Percentiles rank a stretch among this genome's conserved stretches.
These are phyloP conservation scores for Neurospora sp. DNA, from an alignment of 495 filamentous ascomycete species.

Conservation along the genomic window DNA sequence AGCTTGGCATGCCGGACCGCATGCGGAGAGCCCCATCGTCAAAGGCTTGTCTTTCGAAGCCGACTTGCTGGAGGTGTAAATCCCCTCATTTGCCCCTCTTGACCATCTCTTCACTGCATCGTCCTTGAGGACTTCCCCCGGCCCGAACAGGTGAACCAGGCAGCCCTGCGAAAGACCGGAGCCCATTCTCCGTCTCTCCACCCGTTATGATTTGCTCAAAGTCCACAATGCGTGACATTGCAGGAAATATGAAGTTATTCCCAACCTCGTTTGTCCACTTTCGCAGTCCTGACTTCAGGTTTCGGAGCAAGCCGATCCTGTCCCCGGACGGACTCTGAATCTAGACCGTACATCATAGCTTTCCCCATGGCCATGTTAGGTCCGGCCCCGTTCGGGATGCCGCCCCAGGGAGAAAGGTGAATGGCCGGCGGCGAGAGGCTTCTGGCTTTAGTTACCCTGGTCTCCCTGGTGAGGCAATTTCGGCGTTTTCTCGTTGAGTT, in stretches of 20 bases:
- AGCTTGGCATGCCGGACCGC: neutral
- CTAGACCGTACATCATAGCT: neutral
- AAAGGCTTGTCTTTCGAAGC: neutral
- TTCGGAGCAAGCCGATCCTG: neutral
- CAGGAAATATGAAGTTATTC: neutral
- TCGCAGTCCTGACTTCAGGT: neutral
- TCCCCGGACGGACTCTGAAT: neutral
- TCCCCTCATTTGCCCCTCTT: neutral
- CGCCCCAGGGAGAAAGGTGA: neutral
- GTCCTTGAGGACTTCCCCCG: neutral
- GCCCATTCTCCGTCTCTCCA: neutral
- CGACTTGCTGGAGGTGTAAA: neutral
- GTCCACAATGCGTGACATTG: neutral
- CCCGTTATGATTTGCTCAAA: neutral
- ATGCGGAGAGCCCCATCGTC: neutral
- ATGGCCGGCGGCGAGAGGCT: neutral
- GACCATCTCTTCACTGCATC: neutral
- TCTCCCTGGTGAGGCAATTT: neutral
- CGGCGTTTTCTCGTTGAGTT: neutral
- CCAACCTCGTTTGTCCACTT: neutral
- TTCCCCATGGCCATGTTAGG: neutral
- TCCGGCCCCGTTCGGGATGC: neutral
- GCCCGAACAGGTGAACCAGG: neutral
- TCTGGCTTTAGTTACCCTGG: neutral
- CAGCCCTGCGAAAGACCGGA: neutral